Evolutionary conservation across 176 grass and related monocot species (phyloP).

Genomic region (Paspalum notatum): DNA sequence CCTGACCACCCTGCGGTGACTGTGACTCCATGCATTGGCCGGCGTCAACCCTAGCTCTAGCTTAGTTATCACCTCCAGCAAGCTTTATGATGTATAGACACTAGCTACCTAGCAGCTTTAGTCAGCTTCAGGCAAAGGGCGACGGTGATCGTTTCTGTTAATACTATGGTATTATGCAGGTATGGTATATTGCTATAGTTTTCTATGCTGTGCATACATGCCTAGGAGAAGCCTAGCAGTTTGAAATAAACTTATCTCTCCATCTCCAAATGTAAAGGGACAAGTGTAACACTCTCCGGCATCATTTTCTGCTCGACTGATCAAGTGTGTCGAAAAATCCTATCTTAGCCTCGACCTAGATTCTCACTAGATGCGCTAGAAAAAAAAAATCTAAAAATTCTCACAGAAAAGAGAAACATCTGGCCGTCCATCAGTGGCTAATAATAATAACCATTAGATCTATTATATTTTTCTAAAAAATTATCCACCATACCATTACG

Average conservation of each 20-base stretch:
- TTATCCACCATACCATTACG: no score
- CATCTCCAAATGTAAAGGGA: constrained; percentile 16
- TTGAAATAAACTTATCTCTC: no score
- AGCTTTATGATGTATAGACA: constrained; percentile 21
- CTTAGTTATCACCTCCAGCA: constrained; percentile 21
- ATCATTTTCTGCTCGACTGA: neutral
- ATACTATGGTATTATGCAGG: no score
- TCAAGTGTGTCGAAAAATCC: no score
- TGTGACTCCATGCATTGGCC: neutral
- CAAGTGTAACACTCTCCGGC: neutral
- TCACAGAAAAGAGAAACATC: no score
- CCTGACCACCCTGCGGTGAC: neutral
- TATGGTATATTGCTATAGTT: no score
- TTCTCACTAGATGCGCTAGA: no score
- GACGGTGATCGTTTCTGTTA: neutral
- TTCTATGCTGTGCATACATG: neutral
- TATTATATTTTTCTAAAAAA: no score
- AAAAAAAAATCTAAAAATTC: no score
- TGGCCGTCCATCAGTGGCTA: no score
- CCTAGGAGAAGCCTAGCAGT: constrained; percentile 35
- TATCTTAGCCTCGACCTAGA: no score
- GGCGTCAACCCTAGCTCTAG: constrained; percentile 43
- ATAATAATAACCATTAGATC: no score
- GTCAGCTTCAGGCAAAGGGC: neutral
- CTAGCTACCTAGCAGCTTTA: neutral